Evolutionary conservation across 2,329 filamentous ascomycete species (phyloP), one percentile per base, ranked within the genome.

Genomic region (Phaeoacremonium minimum): DNA sequence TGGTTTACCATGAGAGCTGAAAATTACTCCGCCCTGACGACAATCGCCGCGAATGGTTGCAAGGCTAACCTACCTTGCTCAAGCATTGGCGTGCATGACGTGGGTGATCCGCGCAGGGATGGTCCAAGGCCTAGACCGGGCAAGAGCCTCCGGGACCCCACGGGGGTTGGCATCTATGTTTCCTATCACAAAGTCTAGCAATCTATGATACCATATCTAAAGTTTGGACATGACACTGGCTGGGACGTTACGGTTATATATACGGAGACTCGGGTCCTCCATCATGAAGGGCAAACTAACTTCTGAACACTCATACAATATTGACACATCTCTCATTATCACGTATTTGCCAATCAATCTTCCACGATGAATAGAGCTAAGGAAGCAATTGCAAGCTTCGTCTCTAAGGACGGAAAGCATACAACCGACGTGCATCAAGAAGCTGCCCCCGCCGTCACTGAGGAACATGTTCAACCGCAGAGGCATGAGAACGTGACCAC

Each of bases 401-500:
- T 83, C 48, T 65, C 59, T 53, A 71, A 73, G 48, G 66, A 76
- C 38, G 80, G 80, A 39, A 75, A 85, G 45, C 73, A 85, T 48
- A 77, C 83, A 50, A 87, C 83, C n/a, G 81, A 75, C 12, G 78
- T 87, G 4, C 75, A 86, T 43, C 78, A 86, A 58, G 71, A 70
- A 7, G 71, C 84, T 29, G 71, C 75, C 28, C 72, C 75, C 1
- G 72, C 75, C 11, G 71, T 85, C 4, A 67, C 70, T 5, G 68
- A 83, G 14, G 80, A 86, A 58, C 67, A 69, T 2, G 57, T 85
- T 30, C 73, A 67, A 41, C 75, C 73, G 30, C 70, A 74, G n/a
- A 58, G 71, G 28, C 80, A 84, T 37, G 78, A 86, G 51, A 60
- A 80, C n/a, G 48, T 76, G 8, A 69, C 65, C 15, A 81, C 75